These are phyloP conservation scores for Trichothecium sympodiale DNA, from an alignment of 2,329 filamentous ascomycete genomes.

Conservation along the genomic window DNA sequence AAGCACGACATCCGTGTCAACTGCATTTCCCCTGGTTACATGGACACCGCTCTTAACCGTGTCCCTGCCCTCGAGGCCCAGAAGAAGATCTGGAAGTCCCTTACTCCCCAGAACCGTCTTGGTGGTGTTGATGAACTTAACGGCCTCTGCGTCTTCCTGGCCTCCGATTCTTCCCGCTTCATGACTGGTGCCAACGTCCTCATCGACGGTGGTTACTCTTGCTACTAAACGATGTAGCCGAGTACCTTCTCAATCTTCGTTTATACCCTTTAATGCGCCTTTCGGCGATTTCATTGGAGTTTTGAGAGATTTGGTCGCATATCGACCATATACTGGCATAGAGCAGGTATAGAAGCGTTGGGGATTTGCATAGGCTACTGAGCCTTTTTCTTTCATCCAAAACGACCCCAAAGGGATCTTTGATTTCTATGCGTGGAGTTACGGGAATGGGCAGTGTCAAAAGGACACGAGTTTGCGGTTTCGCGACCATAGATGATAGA, in stretches of 20 bases:
- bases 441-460: too few relatives aligned
- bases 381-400: too few relatives aligned
- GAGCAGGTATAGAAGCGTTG: too few relatives aligned
- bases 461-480: too few relatives aligned
- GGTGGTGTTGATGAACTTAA: conserved; percentile 68
- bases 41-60: conserved; percentile 74
- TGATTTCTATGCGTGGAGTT: too few relatives aligned
- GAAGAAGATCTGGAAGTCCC: conserved; percentile 69
- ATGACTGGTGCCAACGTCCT: conserved; percentile 69
- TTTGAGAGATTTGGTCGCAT: too few relatives aligned
- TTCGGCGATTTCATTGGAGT: background rate
- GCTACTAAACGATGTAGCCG: conserved; percentile 31
- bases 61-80: conserved; percentile 68
- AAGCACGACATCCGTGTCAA: conserved; percentile 74
- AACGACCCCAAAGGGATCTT: too few relatives aligned
- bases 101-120: conserved; percentile 64
- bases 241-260: background rate
- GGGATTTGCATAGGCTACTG: too few relatives aligned
- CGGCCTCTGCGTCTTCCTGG: conserved; percentile 65
- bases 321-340: too few relatives aligned
- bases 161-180: conserved; percentile 60
- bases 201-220: conserved; percentile 60
- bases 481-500: too few relatives aligned
- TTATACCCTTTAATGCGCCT: background rate
- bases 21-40: conserved; percentile 76